phyloP scores from a whole-genome alignment of 2,329 filamentous ascomycete species.

The Aspergillus felis region DNA sequence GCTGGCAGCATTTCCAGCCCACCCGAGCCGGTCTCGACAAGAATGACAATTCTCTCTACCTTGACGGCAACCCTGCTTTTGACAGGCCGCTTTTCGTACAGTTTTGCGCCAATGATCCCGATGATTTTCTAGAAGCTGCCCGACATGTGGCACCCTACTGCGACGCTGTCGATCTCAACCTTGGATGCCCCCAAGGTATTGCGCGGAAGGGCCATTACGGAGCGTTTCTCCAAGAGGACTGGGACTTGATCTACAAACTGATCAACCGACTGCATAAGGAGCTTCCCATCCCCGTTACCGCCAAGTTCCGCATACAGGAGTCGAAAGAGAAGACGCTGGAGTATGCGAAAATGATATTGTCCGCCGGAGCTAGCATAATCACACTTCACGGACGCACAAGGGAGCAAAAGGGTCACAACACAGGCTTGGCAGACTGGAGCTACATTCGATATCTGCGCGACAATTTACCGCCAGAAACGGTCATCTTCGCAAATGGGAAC shows the following conservation, averaged over 20 bases:
- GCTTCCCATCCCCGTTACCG: slow-evolving; percentile 80
- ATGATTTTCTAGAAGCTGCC: slow-evolving; percentile 60
- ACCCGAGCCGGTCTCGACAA: slow-evolving; percentile 36
- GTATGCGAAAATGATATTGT: slow-evolving; percentile 83
- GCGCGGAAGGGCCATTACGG: slow-evolving; percentile 88
- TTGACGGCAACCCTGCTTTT: slow-evolving; percentile 80
- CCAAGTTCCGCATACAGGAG: slow-evolving; percentile 89
- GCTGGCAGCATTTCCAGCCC: slow-evolving; percentile 76
- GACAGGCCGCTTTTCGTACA: slow-evolving; percentile 93
- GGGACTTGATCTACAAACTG: slow-evolving; percentile 74
- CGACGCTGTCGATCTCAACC: slow-evolving; percentile 91
- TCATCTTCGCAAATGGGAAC: slow-evolving; percentile 96
- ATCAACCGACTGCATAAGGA: slow-evolving; percentile 78
- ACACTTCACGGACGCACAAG: slow-evolving; percentile 85
- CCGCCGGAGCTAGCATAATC: slow-evolving; percentile 85
- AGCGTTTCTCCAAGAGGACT: slow-evolving; percentile 91
- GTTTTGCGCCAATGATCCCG: slow-evolving; percentile 65
- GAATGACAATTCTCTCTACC: slow-evolving; percentile 46
- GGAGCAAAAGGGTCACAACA: slow-evolving; percentile 95
- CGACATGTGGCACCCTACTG: slow-evolving; percentile 77
- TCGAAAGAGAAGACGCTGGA: slow-evolving; percentile 79
- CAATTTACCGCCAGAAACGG: slow-evolving; percentile 77
- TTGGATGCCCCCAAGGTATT: slow-evolving; percentile 95
- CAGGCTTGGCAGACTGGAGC: slow-evolving; percentile 89
- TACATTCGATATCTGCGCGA: slow-evolving; percentile 78